Base-by-base conservation (phyloP, 306 rosid genomes). In the Gastrolobium bilobum region DNA sequence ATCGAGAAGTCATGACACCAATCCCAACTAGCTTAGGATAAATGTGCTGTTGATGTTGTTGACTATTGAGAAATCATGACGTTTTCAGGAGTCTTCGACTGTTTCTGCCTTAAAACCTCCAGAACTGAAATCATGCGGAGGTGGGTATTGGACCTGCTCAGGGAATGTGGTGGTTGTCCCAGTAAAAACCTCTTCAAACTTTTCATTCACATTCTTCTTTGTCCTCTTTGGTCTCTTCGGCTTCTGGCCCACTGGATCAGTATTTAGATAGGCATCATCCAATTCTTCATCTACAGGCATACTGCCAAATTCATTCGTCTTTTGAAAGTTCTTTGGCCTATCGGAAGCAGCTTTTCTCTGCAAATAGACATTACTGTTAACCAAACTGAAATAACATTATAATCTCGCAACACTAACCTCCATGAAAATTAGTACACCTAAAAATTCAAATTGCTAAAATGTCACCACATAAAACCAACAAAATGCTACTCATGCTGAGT, bases 201-300 rank as follows among this genome's bases (percentile, higher is more conserved):
- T 86, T 37, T 84, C 91, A 71, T 84, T 85, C 54, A 82, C 85
- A 33, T 87, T 88, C 85, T 91, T 91, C 84, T 87, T 92, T 11
- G 84, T 83, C 71, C 96, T 81, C 88, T 91, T 91, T 2, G 86
- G 90, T 83, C 97, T 82, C 84, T 83, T 87, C 3, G 89, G 83
- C 77, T 81, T 93, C 46, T 70, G 82, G 71, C 80, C 34, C 53
- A 43, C 75, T 52, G 81, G 59, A 61, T 90, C 92, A 4, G 79
- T 35, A 64, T 67, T 80, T 81, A 63, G 83, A 67, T 62, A 48
- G 48, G 64, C 26, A 68, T 87, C 94, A 30, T 82, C 89, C 79
- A 87, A 66, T 39, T 88, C 89, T 1, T 75, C 74, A 78, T 82
- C 88, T 76, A 71, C 53, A 10, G 82, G 47, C 47, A 14, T 71